phyloP scores from a whole-genome alignment of 345 rosid species.

The Bruguiera parviflora region DNA sequence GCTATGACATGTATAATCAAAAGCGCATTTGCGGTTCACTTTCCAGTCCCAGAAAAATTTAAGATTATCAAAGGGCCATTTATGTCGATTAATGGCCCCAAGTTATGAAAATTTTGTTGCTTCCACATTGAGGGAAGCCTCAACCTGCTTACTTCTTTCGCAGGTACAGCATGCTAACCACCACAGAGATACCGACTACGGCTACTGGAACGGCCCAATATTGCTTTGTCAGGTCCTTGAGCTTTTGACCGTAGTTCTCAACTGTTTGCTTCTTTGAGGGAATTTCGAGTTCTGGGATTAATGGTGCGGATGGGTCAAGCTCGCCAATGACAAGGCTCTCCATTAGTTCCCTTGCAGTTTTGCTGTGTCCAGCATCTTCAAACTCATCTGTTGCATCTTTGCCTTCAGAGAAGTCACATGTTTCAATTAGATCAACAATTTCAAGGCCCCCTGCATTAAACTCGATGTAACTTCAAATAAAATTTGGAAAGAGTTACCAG shows the following conservation, averaged over 20 bases:
- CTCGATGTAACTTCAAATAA: neutral
- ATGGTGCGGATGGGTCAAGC: constrained; percentile 48
- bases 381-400: constrained; percentile 84
- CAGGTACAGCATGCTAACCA: constrained; percentile 51
- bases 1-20: no score
- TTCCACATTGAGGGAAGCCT: neutral
- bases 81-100: constrained; percentile 7
- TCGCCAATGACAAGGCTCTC: constrained; percentile 67
- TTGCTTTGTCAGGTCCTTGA: constrained; percentile 51
- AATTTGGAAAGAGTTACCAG: constrained; percentile 41
- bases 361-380: constrained; percentile 89
- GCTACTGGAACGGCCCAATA: constrained; percentile 71
- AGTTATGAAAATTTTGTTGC: constrained; percentile 19
- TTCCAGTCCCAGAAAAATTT: neutral
- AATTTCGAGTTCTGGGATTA: constrained; percentile 65
- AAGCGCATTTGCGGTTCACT: no score
- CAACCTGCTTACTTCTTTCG: constrained; percentile 49
- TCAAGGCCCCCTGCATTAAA: neutral
- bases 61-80: neutral
- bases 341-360: constrained; percentile 64
- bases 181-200: constrained; percentile 54
- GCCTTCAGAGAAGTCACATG: constrained; percentile 33
- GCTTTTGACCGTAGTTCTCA: constrained; percentile 30
- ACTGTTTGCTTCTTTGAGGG: constrained; percentile 35
- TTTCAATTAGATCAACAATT: constrained; percentile 15